Conservation (phyloP, 495 filamentous ascomycete species). For the Aspergillus cavernicola region DNA sequence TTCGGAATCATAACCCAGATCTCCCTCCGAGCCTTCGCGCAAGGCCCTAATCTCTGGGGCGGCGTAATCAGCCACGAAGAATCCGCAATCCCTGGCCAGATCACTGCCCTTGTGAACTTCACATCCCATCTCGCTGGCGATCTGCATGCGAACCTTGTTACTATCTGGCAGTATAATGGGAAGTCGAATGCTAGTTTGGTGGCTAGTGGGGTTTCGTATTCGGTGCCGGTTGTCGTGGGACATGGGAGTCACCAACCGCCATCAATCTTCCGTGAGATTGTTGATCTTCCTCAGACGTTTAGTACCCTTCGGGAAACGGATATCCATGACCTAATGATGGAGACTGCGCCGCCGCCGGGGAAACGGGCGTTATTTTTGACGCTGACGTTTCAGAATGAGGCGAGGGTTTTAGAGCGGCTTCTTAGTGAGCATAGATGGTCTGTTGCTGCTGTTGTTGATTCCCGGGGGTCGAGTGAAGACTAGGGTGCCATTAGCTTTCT, state of each 20-base stretch:
- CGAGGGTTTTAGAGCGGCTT: no score
- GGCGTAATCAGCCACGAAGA: slow-evolving; percentile 22
- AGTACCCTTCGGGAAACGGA: no score
- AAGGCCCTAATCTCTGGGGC: slow-evolving; percentile 37
- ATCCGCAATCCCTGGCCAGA: neutral
- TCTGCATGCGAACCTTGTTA: slow-evolving; percentile 7
- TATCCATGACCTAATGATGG: no score
- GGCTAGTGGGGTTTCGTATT: neutral
- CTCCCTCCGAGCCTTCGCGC: slow-evolving; percentile 30
- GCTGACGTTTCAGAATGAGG: no score
- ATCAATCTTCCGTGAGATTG: no score
- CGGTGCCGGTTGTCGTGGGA: no score
- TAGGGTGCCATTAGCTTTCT: neutral
- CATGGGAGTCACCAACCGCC: no score
- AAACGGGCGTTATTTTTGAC: no score
- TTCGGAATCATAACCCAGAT: slow-evolving; percentile 57
- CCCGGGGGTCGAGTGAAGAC: neutral
- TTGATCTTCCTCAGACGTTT: no score
- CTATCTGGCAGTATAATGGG: neutral
- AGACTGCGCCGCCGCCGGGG: no score
- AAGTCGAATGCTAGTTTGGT: neutral
- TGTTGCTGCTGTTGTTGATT: no score
- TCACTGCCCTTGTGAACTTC: slow-evolving; percentile 4
- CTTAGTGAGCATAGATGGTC: no score
- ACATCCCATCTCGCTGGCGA: slow-evolving; percentile 6